Conservation (phyloP, 2,329 filamentous ascomycete species). For the Eutypa lata region DNA sequence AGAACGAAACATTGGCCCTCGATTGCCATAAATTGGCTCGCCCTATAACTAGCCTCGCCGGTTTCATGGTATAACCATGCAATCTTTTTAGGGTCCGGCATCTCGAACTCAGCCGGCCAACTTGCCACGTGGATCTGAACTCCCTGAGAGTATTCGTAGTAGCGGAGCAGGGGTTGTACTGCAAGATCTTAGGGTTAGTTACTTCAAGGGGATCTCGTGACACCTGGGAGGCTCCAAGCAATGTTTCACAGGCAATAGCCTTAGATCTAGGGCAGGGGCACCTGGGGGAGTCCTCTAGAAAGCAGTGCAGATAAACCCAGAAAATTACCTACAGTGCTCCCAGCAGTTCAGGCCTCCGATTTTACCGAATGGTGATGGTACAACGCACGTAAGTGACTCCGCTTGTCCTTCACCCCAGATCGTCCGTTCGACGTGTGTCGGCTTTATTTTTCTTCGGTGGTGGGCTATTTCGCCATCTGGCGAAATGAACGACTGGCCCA, state of each 20-base stretch:
- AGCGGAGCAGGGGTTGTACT: slow-evolving; percentile 45
- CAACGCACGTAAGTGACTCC: slow-evolving; percentile 52
- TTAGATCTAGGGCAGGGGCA: no score
- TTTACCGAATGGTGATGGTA: slow-evolving; percentile 46
- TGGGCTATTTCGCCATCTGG: slow-evolving; percentile 42
- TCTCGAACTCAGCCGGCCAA: slow-evolving; percentile 32
- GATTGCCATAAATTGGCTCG: slow-evolving; percentile 39
- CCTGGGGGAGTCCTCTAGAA: no score
- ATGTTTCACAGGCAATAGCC: no score
- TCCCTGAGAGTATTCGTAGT: slow-evolving; percentile 33
- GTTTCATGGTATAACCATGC: slow-evolving; percentile 34
- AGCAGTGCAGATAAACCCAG: no score
- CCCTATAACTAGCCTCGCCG: slow-evolving; percentile 29
- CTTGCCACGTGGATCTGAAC: slow-evolving; percentile 33
- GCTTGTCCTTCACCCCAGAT: slow-evolving; percentile 55
- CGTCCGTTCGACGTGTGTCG: slow-evolving; percentile 44
- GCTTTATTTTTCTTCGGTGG: slow-evolving; percentile 49
- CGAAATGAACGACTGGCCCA: slow-evolving; percentile 50
- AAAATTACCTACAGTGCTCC: slow-evolving; percentile 39
- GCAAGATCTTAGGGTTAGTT: no score
- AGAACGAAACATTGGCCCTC: slow-evolving; percentile 41
- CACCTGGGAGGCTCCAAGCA: no score
- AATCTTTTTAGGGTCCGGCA: slow-evolving; percentile 32
- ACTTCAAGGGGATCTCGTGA: no score
- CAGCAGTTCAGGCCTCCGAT: slow-evolving; percentile 55